Evolutionary conservation across 1,284 basidiomycete species (phyloP).

Genomic region (Apiotrichum siamense): DNA sequence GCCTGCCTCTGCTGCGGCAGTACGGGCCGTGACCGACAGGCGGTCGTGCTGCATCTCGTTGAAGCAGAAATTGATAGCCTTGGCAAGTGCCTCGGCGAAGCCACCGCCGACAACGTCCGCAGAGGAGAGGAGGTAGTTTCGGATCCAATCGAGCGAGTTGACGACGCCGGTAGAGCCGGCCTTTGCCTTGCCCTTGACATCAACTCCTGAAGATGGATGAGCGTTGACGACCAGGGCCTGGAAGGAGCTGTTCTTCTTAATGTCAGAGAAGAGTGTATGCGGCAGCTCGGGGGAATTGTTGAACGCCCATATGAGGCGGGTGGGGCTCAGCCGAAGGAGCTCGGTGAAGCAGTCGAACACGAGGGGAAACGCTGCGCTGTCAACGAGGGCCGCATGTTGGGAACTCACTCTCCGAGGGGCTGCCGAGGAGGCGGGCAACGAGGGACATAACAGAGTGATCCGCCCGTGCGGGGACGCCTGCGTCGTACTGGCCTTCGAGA

Average conservation of each 20-base stretch:
- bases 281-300: constrained; percentile 54
- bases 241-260: constrained; percentile 69
- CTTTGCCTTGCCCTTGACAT: constrained; percentile 26
- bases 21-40: constrained; percentile 54
- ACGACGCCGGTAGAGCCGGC: neutral
- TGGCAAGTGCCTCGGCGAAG: constrained; percentile 64
- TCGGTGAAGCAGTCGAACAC: constrained; percentile 52
- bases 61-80: constrained; percentile 63
- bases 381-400: constrained; percentile 45
- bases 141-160: constrained; percentile 29
- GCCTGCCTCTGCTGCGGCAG: constrained; percentile 57
- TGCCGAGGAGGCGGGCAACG: constrained; percentile 44
- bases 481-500: constrained; percentile 21
- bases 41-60: constrained; percentile 71
- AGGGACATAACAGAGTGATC: constrained; percentile 32
- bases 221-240: constrained; percentile 50
- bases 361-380: constrained; percentile 56
- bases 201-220: neutral
- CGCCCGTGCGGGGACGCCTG: constrained; percentile 13
- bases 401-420: constrained; percentile 53
- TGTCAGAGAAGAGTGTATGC: constrained; percentile 67
- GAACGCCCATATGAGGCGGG: constrained; percentile 61
- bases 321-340: constrained; percentile 54
- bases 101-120: constrained; percentile 48
- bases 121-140: constrained; percentile 31